Evolutionary conservation across 2,329 filamentous ascomycete species (phyloP), one percentile per base, ranked within the genome.

Genomic region (Zopfia rhizophila): DNA sequence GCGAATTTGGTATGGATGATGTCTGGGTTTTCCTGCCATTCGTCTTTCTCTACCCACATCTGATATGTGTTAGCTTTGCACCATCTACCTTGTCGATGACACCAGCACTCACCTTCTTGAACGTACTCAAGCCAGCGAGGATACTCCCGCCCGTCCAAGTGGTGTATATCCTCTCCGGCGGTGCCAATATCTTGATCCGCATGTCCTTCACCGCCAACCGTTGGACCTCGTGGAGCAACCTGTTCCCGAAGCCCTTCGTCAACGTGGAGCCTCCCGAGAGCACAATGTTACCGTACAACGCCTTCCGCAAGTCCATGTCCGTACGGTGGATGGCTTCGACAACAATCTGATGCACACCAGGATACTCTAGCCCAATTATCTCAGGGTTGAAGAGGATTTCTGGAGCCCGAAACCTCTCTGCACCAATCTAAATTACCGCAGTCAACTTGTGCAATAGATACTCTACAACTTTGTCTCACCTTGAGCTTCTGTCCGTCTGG

Each of bases 11-110:
- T 94, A 76, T 97, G 93, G 69, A 99, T 97, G 65, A 99, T 94
- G 69, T 99, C 93, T 13, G 94, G 94, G 70, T 99, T 96, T 82
- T 99, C 94, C 72, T 99, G 94, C 94, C 94, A 99, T 79, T 99
- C 94, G 69, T 97, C 94, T 70, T 96, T 93, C 75, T 91, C 96
- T 67, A 99, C 94, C 91, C 94, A 97, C 94, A 99, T 99, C 93
- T 96, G 70, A 52, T 23, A 38, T 45, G 50, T 59, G 63, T 71
- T 59, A 72, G 67, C 56, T 30, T 50, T 53, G 23, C 45, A 51
- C 42, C 36, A 43, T 18, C 27, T 41, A 45, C 41, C 33, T 24
- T 38, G 37, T 23, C 24, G 13, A 53, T 53, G 37, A 45, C 31
- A 41, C 39, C 35, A 24, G 10, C 33, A 69, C 82, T 71, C 74